Percentiles rank a stretch among this genome's conserved stretches.
phyloP scores from a whole-genome alignment of 331 rosid species.

The Cydonia oblonga region DNA sequence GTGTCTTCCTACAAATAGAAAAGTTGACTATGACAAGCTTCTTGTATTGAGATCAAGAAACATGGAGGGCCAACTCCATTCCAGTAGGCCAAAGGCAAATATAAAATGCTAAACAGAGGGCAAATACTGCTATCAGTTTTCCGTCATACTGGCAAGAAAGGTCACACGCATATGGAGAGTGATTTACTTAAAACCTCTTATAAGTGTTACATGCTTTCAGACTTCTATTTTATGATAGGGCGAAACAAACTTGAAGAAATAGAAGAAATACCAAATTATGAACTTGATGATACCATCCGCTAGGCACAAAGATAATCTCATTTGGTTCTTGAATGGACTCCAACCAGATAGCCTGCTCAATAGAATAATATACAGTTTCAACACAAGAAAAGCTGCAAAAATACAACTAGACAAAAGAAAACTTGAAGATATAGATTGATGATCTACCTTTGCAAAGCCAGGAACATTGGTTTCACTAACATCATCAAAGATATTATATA shows the following conservation, averaged over 20 bases:
- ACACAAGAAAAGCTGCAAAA: constrained; percentile 8
- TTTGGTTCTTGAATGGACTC: constrained; percentile 77
- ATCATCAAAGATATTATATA: constrained; percentile 66
- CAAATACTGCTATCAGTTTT: no score
- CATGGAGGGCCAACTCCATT: no score
- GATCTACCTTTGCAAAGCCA: constrained; percentile 57
- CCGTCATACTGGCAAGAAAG: no score
- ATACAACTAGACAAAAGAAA: background rate
- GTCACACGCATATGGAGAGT: no score
- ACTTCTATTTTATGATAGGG: background rate
- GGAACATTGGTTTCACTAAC: constrained; percentile 58
- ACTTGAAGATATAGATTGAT: constrained; percentile 4
- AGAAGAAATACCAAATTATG: constrained; percentile 62
- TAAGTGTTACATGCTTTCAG: background rate
- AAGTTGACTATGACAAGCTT: no score
- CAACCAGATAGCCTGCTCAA: constrained; percentile 67
- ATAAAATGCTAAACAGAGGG: no score
- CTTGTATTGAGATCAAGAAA: no score
- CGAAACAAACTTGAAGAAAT: background rate
- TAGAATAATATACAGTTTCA: constrained; percentile 1
- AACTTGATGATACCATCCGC: constrained; percentile 98
- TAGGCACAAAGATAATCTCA: constrained; percentile 85
- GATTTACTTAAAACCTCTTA: background rate
- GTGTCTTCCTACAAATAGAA: background rate
- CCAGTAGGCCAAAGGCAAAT: no score